These are phyloP conservation scores for Podospora sp. DNA, from an alignment of 495 filamentous ascomycete genomes.

Conservation along the genomic window DNA sequence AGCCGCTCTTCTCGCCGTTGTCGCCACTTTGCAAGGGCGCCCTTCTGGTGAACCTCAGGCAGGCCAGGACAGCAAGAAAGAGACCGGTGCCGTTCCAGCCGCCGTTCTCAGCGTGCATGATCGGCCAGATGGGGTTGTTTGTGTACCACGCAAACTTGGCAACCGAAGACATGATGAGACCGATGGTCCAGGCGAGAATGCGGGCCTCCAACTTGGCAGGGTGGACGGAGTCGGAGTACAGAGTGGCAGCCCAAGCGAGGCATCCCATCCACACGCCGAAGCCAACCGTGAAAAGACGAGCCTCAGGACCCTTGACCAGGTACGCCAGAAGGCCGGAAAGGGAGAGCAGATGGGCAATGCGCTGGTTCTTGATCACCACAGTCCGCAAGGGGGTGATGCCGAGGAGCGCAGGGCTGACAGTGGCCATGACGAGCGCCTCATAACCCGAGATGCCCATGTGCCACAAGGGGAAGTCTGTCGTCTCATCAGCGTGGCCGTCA, in stretches of 20 bases:
- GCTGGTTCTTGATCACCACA: conserved; percentile 67
- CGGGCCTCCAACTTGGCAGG: conserved; percentile 75
- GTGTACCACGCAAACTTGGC: conserved; percentile 93
- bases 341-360: conserved; percentile 71
- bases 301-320: conserved; percentile 69
- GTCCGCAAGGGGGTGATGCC: conserved; percentile 68
- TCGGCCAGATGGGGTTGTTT: conserved; percentile 98
- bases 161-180: conserved; percentile 79
- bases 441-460: conserved; percentile 99
- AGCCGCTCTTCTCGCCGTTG: conserved; percentile 55
- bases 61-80: conserved; percentile 71
- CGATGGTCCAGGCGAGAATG: conserved; percentile 77
- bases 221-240: conserved; percentile 77
- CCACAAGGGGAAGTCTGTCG: conserved; percentile 93
- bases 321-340: conserved; percentile 81
- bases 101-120: conserved; percentile 84
- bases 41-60: conserved; percentile 67
- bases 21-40: conserved; percentile 55
- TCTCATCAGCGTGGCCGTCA: not conserved
- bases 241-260: conserved; percentile 78
- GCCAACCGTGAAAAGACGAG: conserved; percentile 76
- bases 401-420: conserved; percentile 82
- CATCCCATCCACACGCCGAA: conserved; percentile 78
- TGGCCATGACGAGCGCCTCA: conserved; percentile 83
- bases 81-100: conserved; percentile 90